These are phyloP conservation scores for Podaxis mareebaensis DNA, from an alignment of 768 basidiomycete species.

Conservation along the genomic window DNA sequence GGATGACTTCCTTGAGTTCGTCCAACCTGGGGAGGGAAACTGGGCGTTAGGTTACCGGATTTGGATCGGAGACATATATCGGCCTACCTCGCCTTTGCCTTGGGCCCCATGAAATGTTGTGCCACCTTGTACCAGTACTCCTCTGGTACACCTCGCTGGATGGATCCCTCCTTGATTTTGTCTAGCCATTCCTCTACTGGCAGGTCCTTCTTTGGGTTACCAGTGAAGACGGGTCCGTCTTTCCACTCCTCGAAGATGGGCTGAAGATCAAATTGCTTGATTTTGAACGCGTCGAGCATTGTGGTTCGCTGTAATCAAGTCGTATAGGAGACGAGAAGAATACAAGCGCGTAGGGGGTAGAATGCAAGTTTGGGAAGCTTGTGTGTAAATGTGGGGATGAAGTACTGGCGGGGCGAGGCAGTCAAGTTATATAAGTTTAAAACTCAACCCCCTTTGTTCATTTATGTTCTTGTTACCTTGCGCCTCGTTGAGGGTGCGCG, in stretches of 20 bases:
- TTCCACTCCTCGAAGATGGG: conserved; percentile 67
- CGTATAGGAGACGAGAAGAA: conserved; percentile 9
- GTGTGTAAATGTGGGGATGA: conserved; percentile 8
- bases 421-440: not conserved
- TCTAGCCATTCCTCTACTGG: conserved; percentile 75
- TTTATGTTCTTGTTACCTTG: not conserved
- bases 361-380: not conserved
- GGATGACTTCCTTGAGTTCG: conserved; percentile 73
- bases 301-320: conserved; percentile 12
- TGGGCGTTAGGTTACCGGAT: not conserved
- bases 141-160: conserved; percentile 69
- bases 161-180: conserved; percentile 70
- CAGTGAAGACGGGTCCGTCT: conserved; percentile 65
- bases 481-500: conserved; percentile 14
- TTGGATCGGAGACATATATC: not conserved
- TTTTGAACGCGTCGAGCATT: conserved; percentile 77
- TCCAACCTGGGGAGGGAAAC: conserved; percentile 41
- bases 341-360: not conserved
- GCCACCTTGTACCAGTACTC: conserved; percentile 85
- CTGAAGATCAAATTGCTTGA: conserved; percentile 75
- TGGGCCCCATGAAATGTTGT: conserved; percentile 72
- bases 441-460: not conserved
- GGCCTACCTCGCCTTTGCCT: conserved; percentile 58
- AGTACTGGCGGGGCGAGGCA: not conserved
- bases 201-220: conserved; percentile 67